Percentiles rank a stretch among this genome's conserved stretches.
Conservation (phyloP, 768 basidiomycete species). For the Termitomyces sp. region DNA sequence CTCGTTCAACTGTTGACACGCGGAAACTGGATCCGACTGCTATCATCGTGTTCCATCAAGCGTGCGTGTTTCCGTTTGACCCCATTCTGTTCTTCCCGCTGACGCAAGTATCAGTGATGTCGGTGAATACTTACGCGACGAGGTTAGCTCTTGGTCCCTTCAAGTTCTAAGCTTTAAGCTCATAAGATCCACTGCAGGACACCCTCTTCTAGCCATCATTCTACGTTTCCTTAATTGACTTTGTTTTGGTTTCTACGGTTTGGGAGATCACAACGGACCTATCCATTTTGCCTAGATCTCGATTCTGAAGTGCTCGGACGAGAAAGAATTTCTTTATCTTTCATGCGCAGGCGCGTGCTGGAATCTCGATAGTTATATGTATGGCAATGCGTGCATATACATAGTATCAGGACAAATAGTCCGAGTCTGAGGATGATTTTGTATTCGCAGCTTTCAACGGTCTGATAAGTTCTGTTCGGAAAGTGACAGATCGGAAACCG, state of each 20-base stretch:
- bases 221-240: background rate
- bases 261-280: slow-evolving; percentile 15
- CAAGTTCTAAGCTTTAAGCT: background rate
- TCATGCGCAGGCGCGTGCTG: slow-evolving; percentile 15
- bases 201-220: slow-evolving; percentile 59
- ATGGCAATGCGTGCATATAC: background rate
- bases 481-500: slow-evolving; percentile 16
- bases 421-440: background rate
- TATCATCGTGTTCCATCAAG: slow-evolving; percentile 98
- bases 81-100: background rate
- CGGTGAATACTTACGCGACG: slow-evolving; percentile 96
- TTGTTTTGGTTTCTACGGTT: slow-evolving; percentile 2
- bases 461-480: background rate
- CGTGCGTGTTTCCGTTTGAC: slow-evolving; percentile 46
- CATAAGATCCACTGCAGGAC: slow-evolving; percentile 43
- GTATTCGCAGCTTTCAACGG: background rate
- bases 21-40: slow-evolving; percentile 96
- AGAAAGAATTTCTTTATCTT: slow-evolving; percentile 17
- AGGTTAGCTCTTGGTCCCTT: slow-evolving; percentile 45
- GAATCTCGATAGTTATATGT: slow-evolving; percentile 2
- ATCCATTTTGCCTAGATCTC: slow-evolving; percentile 18
- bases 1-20: slow-evolving; percentile 92
- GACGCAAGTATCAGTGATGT: slow-evolving; percentile 63
- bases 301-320: slow-evolving; percentile 45
- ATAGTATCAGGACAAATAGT: background rate